Evolutionary conservation across 495 filamentous ascomycete species (phyloP).

Genomic region (Pseudevernia furfuracea): DNA sequence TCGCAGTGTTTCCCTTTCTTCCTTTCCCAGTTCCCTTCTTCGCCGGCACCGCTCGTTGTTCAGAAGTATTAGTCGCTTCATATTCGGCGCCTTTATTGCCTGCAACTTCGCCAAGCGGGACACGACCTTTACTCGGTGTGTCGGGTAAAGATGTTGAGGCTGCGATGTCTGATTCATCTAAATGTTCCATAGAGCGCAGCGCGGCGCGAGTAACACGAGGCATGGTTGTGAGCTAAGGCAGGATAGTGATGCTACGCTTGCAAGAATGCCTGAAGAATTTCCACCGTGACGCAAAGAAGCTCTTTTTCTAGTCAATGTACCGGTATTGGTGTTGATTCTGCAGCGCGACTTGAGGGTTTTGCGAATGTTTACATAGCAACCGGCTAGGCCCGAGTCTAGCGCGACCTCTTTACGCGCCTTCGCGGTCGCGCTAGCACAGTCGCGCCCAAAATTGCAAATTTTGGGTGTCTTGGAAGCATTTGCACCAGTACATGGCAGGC

Average conservation of each 20-base stretch:
- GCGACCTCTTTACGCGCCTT: slow-evolving; percentile 17
- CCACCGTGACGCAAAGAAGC: neutral
- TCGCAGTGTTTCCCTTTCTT: slow-evolving; percentile 31
- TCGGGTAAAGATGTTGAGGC: slow-evolving; percentile 19
- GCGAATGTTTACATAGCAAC: slow-evolving; percentile 27
- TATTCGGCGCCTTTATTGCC: slow-evolving; percentile 14
- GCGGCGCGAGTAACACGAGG: slow-evolving; percentile 32
- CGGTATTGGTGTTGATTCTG: neutral
- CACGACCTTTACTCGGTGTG: slow-evolving; percentile 21
- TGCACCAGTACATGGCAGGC: neutral
- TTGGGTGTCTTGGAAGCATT: neutral
- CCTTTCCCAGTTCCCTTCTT: slow-evolving; percentile 28
- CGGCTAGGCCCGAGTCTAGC: slow-evolving; percentile 20
- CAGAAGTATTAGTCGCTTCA: slow-evolving; percentile 15
- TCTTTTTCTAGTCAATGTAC: slow-evolving; percentile 1
- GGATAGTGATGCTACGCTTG: neutral
- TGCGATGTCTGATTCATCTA: slow-evolving; percentile 21
- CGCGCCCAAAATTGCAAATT: no score
- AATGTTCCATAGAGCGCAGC: slow-evolving; percentile 22
- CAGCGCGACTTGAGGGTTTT: neutral
- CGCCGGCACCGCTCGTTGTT: slow-evolving; percentile 26
- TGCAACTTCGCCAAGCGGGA: slow-evolving; percentile 25
- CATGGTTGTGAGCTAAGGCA: slow-evolving; percentile 24
- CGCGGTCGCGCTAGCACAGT: slow-evolving; percentile 3
- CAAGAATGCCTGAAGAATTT: neutral